A percentile compares a stretch with the other conserved stretches of the same genome.
Conservation (phyloP, 2,329 filamentous ascomycete genomes). For the Endoconidiophora laricicola region DNA sequence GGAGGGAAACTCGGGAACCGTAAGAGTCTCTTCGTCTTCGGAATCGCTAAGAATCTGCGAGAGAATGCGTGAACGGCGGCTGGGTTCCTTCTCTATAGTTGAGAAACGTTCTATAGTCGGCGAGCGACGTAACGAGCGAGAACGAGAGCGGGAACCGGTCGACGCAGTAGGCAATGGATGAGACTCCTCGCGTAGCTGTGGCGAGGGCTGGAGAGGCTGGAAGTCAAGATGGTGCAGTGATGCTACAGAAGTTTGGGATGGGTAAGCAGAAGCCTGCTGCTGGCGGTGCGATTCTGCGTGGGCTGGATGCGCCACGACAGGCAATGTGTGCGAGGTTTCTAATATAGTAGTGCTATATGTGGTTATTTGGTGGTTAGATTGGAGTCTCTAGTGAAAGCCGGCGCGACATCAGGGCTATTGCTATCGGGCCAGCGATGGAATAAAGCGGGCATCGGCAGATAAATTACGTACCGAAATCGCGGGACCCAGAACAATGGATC, state of each 20-base stretch:
- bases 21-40: slow-evolving; percentile 21
- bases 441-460: too few species aligned
- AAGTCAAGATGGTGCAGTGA: neutral
- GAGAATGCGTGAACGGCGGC: slow-evolving; percentile 20
- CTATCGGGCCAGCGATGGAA: neutral
- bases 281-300: slow-evolving; percentile 8
- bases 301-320: slow-evolving; percentile 12
- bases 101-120: slow-evolving; percentile 16
- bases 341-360: neutral
- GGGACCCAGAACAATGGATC: slow-evolving; percentile 1
- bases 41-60: slow-evolving; percentile 34
- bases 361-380: neutral
- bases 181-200: slow-evolving; percentile 30
- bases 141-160: slow-evolving; percentile 10
- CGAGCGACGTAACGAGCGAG: slow-evolving; percentile 14
- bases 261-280: slow-evolving; percentile 8
- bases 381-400: neutral
- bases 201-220: slow-evolving; percentile 31
- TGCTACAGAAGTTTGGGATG: neutral
- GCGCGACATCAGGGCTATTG: neutral
- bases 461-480: slow-evolving; percentile 1
- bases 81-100: slow-evolving; percentile 19
- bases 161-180: slow-evolving; percentile 31
- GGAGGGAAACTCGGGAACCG: slow-evolving; percentile 20
- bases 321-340: neutral